Conservation (phyloP, 257 asterid species). For the Solanum chaucha region DNA sequence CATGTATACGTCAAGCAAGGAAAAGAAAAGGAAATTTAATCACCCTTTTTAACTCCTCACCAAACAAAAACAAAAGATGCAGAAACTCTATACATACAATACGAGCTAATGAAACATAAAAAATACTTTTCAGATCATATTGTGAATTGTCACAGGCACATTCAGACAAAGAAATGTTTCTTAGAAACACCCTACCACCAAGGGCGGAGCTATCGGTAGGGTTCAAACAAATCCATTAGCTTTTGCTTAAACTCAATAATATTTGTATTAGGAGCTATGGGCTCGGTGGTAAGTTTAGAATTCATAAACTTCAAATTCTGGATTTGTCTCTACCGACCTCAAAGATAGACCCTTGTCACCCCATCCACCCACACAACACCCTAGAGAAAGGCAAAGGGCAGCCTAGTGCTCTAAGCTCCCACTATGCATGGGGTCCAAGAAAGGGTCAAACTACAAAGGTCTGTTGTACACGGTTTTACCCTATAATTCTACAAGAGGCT, state of each 20-base stretch:
- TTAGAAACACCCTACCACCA: background rate
- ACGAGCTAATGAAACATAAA: background rate
- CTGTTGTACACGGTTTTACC: fast-evolving
- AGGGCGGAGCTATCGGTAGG: background rate
- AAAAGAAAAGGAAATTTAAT: background rate
- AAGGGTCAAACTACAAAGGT: background rate
- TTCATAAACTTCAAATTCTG: background rate
- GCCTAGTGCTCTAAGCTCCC: background rate
- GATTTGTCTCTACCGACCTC: background rate
- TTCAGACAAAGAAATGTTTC: background rate
- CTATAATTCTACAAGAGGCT: background rate
- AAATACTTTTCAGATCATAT: background rate
- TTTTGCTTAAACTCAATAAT: background rate
- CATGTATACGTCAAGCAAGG: background rate
- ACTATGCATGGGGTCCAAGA: background rate
- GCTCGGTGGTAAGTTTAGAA: background rate
- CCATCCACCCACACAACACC: background rate
- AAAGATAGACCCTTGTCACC: background rate
- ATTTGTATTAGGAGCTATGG: background rate
- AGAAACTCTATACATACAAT: background rate
- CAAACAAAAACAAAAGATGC: background rate
- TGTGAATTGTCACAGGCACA: background rate
- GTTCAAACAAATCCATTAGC: background rate
- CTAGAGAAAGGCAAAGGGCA: background rate
- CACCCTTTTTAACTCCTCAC: background rate